Base-by-base conservation (phyloP, 2,329 filamentous ascomycete genomes). In the Claviceps africana region DNA sequence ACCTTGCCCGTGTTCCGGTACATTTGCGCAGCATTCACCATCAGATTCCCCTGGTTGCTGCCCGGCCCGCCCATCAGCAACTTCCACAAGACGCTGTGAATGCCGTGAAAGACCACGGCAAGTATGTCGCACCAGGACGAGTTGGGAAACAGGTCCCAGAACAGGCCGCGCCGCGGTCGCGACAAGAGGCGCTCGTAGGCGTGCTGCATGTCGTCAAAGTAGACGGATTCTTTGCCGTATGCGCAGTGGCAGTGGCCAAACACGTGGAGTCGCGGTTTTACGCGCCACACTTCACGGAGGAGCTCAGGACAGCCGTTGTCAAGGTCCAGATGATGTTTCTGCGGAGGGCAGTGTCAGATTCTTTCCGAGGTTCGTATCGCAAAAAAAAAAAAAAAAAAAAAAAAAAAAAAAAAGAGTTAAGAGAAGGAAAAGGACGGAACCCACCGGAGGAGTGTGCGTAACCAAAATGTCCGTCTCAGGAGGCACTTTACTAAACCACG, bases 221-320 rank as follows among this genome's bases (percentile, higher is more conserved):
- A 85, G 10, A 86, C 75, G 0, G 81, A 67, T 60, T 89, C 81
- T 44, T 72, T 72, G 17, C 88, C 89, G 46, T 85, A 78, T 9
- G 81, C 86, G 61, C 77, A 85, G 69, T 95, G 89, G 25, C 90
- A 77, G 66, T 95, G 89, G 1, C 88, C 89, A 64, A 93, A 95
- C 47, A 95, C 77, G 65, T 95, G 88, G 15, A 95, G 70, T 13
- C 72, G 72, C 0, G 89, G 89, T 56, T 79, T 81, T 11, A 88
- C 80, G 37, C 85, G 78, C 81, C 85, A 87, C 19, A 86, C 67
- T 61, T 94, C 88, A 15, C 73, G 68, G 6, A 91, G 73, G 6
- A 95, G 74, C 52, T 78, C 76, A 7, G 81, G 78, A 57, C 86
- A 90, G 52, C 87, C 88, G 45, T 88, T 70, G 2, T 75, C 80